phyloP scores from a whole-genome alignment of 148 eudicot species.

The Simmondsia chinensis region DNA sequence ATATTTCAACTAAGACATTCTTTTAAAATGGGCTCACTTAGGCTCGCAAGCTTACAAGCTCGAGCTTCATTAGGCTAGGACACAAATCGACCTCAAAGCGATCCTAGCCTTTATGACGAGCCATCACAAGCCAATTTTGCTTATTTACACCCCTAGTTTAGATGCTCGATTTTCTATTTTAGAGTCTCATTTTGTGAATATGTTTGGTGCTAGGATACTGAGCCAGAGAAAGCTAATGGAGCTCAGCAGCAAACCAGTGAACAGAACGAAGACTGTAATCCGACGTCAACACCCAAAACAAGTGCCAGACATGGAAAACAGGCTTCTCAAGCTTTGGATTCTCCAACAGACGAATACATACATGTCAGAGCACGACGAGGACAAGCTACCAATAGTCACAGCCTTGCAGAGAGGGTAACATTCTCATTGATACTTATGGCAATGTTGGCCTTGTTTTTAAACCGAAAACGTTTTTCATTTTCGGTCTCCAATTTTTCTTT shows the following conservation, averaged over 20 bases:
- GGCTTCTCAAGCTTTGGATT: constrained; percentile 55
- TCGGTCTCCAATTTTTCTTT: too few relatives aligned
- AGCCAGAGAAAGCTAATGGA: constrained; percentile 36
- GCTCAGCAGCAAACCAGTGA: constrained; percentile 34
- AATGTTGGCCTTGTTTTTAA: too few relatives aligned
- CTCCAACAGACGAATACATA: constrained; percentile 75
- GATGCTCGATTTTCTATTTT: constrained; percentile 1
- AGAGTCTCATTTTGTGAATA: not conserved
- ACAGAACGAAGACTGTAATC: constrained; percentile 39
- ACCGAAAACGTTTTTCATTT: too few relatives aligned
- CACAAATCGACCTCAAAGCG: too few relatives aligned
- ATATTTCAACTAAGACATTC: too few relatives aligned
- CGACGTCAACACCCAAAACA: constrained; percentile 32
- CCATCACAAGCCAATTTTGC: too few relatives aligned
- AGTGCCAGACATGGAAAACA: constrained; percentile 62
- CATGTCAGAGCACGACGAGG: constrained; percentile 96
- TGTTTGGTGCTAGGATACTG: constrained; percentile 35
- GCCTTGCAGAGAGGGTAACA: constrained; percentile 90
- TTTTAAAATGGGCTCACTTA: too few relatives aligned
- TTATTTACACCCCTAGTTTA: not conserved
- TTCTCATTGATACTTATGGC: too few relatives aligned
- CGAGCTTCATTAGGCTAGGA: too few relatives aligned
- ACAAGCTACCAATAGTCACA: constrained; percentile 98
- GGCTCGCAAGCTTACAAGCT: too few relatives aligned
- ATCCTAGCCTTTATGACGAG: too few relatives aligned